Conservation (phyloP, 805 yeast genomes). For the Saccharomycopsis amapae region DNA sequence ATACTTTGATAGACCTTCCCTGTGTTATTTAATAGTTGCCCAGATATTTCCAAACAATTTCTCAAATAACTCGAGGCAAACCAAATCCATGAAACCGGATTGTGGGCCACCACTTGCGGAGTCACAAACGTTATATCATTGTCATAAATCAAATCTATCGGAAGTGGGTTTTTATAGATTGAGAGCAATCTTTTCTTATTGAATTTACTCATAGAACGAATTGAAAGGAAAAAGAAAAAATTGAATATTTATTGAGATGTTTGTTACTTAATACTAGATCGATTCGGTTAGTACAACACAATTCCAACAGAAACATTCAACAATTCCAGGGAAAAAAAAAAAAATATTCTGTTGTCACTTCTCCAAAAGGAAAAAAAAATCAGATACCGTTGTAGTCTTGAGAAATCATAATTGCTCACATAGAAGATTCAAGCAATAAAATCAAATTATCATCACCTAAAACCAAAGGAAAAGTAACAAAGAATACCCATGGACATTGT, state of each 20-base stretch:
- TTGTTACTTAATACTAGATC: no score
- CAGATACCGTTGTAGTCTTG: constrained; percentile 99
- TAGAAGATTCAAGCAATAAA: constrained; percentile 40
- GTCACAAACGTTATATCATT: constrained; percentile 26
- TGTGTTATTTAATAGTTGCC: background rate
- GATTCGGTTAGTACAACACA: no score
- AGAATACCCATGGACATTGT: background rate
- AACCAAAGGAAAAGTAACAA: no score
- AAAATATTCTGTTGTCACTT: no score
- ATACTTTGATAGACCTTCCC: no score
- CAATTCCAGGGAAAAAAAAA: no score
- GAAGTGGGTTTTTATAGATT: constrained; percentile 47
- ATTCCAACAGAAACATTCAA: no score
- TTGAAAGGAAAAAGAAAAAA: background rate
- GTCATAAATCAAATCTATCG: constrained; percentile 36
- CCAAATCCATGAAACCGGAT: constrained; percentile 58
- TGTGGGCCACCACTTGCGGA: constrained; percentile 53
- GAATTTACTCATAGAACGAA: constrained; percentile 15
- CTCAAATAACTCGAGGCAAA: constrained; percentile 33
- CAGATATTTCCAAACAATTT: constrained; percentile 1
- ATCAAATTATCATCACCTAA: constrained; percentile 30
- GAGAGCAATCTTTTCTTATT: constrained; percentile 23
- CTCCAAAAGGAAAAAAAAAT: no score
- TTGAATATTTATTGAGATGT: background rate
- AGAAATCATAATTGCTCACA: constrained; percentile 71